These are phyloP conservation scores for Metschnikowia proteae DNA, from an alignment of 805 yeast genomes.

Conservation along the genomic window DNA sequence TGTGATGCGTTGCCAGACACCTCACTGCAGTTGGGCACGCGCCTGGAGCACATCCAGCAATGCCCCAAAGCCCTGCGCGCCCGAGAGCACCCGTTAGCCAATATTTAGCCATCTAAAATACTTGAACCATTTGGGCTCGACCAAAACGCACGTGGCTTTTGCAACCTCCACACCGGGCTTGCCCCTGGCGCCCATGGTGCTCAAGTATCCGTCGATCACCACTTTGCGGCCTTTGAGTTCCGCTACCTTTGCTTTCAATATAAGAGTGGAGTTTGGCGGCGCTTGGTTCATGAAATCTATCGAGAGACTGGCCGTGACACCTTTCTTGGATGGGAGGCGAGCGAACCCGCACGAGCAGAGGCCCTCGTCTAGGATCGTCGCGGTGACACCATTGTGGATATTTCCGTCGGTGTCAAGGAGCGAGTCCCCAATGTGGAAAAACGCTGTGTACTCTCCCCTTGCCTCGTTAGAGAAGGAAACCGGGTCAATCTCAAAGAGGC, in stretches of 20 bases:
- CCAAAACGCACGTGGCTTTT: conserved; percentile 63
- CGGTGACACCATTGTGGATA: conserved; percentile 76
- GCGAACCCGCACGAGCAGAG: conserved; percentile 85
- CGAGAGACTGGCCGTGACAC: conserved; percentile 80
- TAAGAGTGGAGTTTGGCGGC: conserved; percentile 58
- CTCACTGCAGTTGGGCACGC: too few relatives aligned
- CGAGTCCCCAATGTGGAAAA: conserved; percentile 66
- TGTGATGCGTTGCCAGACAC: too few relatives aligned
- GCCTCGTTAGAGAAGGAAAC: conserved; percentile 52
- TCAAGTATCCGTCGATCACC: conserved; percentile 63
- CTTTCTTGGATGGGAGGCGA: conserved; percentile 70
- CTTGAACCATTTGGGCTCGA: conserved; percentile 87
- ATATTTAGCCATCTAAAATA: conserved; percentile 46
- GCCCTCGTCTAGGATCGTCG: conserved; percentile 80
- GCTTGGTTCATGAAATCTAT: conserved; percentile 65
- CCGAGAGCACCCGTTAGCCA: neutral
- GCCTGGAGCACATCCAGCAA: neutral
- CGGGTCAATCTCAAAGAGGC: conserved; percentile 73
- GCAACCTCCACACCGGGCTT: conserved; percentile 46
- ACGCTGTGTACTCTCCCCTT: conserved; percentile 54
- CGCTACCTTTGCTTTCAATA: conserved; percentile 62
- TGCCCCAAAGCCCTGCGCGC: neutral
- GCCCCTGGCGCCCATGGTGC: conserved; percentile 42
- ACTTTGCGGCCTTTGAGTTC: conserved; percentile 78
- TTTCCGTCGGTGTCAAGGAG: conserved; percentile 67